These are phyloP conservation scores for Tanozyma kutaoensis DNA, from an alignment of 805 yeast genomes.

Conservation along the genomic window DNA sequence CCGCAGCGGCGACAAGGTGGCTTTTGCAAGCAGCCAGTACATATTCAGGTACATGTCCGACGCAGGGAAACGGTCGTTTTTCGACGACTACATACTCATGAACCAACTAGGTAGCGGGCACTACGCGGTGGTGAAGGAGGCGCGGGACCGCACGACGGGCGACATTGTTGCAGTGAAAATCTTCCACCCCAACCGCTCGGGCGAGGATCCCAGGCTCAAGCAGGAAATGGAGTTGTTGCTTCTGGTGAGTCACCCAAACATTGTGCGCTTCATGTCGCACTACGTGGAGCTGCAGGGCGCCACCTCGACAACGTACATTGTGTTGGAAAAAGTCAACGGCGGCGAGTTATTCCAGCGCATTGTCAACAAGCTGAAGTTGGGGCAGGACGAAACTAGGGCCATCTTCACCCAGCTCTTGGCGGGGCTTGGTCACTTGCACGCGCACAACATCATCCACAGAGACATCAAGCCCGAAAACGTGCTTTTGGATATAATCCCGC, in stretches of 20 bases:
- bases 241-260: conserved; percentile 56
- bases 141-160: conserved; percentile 43
- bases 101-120: conserved; percentile 63
- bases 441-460: conserved; percentile 27
- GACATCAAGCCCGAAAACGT: conserved; percentile 34
- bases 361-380: conserved; percentile 45
- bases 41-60: conserved; percentile 32
- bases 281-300: conserved; percentile 40
- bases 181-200: conserved; percentile 40
- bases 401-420: conserved; percentile 35
- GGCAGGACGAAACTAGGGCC: conserved; percentile 50
- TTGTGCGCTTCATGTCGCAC: conserved; percentile 49
- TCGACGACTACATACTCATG: conserved; percentile 44
- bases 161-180: conserved; percentile 61
- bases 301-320: conserved; percentile 43
- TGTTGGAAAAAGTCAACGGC: conserved; percentile 58
- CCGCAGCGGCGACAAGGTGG: conserved; percentile 50
- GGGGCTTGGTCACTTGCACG: conserved; percentile 26
- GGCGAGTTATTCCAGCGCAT: conserved; percentile 70
- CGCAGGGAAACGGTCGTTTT: conserved; percentile 20
- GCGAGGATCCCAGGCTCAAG: conserved; percentile 26
- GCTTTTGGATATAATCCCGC: conserved; percentile 36
- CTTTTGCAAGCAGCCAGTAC: conserved; percentile 41
- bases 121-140: conserved; percentile 71
- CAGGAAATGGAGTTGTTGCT: conserved; percentile 58